These are phyloP conservation scores for Globisporangium mamillatum DNA, from an alignment of 352 stramenopile genomes.

Conservation along the genomic window DNA sequence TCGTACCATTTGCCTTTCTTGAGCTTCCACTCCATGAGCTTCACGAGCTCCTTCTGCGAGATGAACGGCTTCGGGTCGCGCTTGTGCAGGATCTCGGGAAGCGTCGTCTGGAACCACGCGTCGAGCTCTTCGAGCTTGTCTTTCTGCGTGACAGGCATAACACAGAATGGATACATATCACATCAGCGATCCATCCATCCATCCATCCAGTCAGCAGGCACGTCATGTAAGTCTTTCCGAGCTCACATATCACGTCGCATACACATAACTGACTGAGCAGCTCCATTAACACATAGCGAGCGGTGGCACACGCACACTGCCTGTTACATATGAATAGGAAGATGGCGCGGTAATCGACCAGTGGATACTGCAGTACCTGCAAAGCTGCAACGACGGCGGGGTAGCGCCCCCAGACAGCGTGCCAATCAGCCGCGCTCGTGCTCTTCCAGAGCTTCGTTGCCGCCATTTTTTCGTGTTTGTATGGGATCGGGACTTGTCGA, in stretches of 20 bases:
- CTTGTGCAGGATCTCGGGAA: conserved; percentile 37
- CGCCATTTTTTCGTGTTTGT: background rate
- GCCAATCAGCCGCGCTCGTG: conserved; percentile 31
- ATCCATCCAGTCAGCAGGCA: background rate
- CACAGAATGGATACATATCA: conserved; percentile 2
- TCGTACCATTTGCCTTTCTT: conserved; percentile 80
- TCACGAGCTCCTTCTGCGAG: conserved; percentile 49
- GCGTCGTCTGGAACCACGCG: conserved; percentile 44
- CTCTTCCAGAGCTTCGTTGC: conserved; percentile 28
- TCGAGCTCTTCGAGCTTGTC: conserved; percentile 56
- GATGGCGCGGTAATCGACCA: background rate
- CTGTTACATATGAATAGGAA: conserved; percentile 1
- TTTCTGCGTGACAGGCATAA: conserved; percentile 30
- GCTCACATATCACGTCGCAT: background rate
- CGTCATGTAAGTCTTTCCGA: background rate
- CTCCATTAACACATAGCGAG: background rate
- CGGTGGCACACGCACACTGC: background rate
- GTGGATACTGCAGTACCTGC: conserved; percentile 24
- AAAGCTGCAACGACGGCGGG: conserved; percentile 33
- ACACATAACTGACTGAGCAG: background rate
- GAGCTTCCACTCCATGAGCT: conserved; percentile 83
- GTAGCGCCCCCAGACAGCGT: conserved; percentile 37
- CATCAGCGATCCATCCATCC: background rate
- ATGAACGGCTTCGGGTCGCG: conserved; percentile 53
- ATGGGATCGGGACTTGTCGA: background rate